Conservation (phyloP, 805 yeast genomes). For the Candida caryicola region DNA sequence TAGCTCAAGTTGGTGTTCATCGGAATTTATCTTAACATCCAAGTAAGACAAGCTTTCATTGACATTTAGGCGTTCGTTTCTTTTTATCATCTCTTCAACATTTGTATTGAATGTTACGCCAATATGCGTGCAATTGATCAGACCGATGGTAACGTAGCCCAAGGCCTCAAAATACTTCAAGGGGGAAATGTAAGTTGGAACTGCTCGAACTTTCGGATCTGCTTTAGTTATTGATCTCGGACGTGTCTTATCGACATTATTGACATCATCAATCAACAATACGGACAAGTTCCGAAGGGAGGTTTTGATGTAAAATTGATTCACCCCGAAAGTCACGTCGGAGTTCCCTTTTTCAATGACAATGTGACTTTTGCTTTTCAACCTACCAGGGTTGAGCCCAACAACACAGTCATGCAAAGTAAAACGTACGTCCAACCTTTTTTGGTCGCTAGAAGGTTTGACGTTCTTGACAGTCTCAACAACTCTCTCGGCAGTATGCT, state of each 20-base stretch:
- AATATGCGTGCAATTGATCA: constrained; percentile 36
- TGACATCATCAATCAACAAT: constrained; percentile 62
- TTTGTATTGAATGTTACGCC: constrained; percentile 30
- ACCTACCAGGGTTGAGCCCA: constrained; percentile 61
- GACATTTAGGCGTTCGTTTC: constrained; percentile 18
- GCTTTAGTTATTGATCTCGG: neutral
- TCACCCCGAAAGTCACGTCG: constrained; percentile 40
- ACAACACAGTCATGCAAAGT: constrained; percentile 52
- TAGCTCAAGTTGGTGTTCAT: constrained; percentile 47
- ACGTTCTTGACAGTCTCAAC: neutral
- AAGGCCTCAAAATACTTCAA: constrained; percentile 35
- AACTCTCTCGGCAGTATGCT: neutral
- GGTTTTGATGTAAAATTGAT: constrained; percentile 36
- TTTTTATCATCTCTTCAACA: constrained; percentile 17
- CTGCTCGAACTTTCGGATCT: constrained; percentile 1
- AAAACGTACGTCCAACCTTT: constrained; percentile 28
- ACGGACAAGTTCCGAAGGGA: constrained; percentile 50
- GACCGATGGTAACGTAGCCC: constrained; percentile 57
- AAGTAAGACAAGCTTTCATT: constrained; percentile 26
- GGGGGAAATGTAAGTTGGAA: constrained; percentile 25
- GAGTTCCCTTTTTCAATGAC: constrained; percentile 53
- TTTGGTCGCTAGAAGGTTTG: neutral
- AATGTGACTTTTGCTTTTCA: constrained; percentile 52
- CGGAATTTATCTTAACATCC: constrained; percentile 49
- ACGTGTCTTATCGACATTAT: neutral